Conservation (phyloP, 257 asterid genomes). For the Solanum acaule region DNA sequence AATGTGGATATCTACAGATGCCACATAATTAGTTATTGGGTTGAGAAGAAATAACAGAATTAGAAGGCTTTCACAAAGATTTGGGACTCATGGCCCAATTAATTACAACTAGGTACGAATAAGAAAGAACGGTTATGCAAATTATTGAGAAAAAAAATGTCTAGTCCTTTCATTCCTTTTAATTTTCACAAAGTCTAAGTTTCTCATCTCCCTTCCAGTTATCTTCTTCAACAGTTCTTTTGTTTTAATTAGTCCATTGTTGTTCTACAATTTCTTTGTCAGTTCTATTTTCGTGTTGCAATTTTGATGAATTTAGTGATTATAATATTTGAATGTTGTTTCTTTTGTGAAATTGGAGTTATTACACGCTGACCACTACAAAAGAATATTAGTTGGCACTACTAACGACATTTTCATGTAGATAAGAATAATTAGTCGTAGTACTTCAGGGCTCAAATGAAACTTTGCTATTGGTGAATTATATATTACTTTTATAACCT, state of each 20-base stretch:
- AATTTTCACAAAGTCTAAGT: not conserved
- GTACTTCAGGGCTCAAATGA: not conserved
- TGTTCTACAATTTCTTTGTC: too few relatives aligned
- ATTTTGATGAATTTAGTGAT: not conserved
- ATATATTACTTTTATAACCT: not conserved
- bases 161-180: not conserved
- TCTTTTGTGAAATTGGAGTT: too few relatives aligned
- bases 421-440: not conserved
- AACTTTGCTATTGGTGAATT: not conserved
- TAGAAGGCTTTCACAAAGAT: not conserved
- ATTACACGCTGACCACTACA: not conserved
- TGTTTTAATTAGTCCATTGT: not conserved
- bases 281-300: not conserved
- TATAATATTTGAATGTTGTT: not conserved
- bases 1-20: not conserved
- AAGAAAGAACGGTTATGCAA: not conserved
- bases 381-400: not conserved
- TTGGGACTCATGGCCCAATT: not conserved
- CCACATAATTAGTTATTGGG: not conserved
- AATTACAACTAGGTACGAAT: not conserved
- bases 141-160: not conserved
- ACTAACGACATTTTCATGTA: not conserved
- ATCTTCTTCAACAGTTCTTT: too few relatives aligned
- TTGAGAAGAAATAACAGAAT: not conserved
- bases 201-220: not conserved